Conservation (phyloP, 2,329 filamentous ascomycete species). For the Lojkania enalia region DNA sequence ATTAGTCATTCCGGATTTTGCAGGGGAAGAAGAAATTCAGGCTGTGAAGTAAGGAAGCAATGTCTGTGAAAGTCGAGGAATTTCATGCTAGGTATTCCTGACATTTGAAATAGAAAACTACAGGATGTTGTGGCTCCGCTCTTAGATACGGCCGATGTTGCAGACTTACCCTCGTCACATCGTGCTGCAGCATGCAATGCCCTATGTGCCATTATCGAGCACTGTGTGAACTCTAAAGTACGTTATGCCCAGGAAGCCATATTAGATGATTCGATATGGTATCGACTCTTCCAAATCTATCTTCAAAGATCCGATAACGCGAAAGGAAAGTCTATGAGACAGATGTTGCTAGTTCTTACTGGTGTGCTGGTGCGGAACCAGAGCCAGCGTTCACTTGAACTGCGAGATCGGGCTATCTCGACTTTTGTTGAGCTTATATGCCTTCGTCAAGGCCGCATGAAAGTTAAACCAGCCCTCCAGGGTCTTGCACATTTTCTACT, state of each 20-base stretch:
- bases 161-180: constrained; percentile 42
- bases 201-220: constrained; percentile 50
- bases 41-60: constrained; percentile 44
- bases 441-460: constrained; percentile 62
- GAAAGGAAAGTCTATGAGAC: constrained; percentile 52
- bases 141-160: constrained; percentile 37
- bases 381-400: constrained; percentile 22
- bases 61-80: constrained; percentile 37
- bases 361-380: constrained; percentile 37
- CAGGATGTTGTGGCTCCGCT: constrained; percentile 32
- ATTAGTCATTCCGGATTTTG: constrained; percentile 26
- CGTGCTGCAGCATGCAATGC: constrained; percentile 53
- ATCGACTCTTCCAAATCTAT: constrained; percentile 45
- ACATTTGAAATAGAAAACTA: constrained; percentile 30
- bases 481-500: constrained; percentile 67
- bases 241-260: constrained; percentile 34
- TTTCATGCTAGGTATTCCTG: constrained; percentile 19
- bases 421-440: constrained; percentile 63
- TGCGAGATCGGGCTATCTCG: constrained; percentile 30
- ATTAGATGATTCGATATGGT: constrained; percentile 45
- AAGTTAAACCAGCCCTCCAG: constrained; percentile 71
- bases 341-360: constrained; percentile 49
- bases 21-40: constrained; percentile 25
- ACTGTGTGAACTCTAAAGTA: constrained; percentile 37
- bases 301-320: constrained; percentile 48